Base-by-base conservation (phyloP, 1,284 basidiomycete genomes). In the Leucoagaricus sp. region DNA sequence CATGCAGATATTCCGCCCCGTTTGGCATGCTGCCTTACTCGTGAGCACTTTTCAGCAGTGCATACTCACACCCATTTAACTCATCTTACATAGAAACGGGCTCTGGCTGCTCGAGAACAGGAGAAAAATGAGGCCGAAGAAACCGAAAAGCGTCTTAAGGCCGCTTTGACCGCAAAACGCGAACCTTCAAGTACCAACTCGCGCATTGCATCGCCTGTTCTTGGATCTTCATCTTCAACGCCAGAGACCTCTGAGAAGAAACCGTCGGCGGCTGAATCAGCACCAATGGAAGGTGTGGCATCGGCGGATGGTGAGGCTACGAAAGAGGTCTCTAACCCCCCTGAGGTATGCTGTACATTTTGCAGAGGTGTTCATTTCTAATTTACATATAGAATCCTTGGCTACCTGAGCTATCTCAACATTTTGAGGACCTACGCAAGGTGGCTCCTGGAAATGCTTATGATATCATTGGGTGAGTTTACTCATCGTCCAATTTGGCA, bases 1-100 rank as follows among this genome's bases (percentile, higher is more conserved):
- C 55, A 96, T 97, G 90, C 92, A 94, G 66, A 89, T 97, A 54
- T 82, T 93, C 46, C 85, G 96, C 8, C 93, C 94, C 3, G 87
- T 91, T 57, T 77, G 96, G 26, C 84, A 90, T 59, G 72, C 75
- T 3, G 73, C 79, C 31, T 76, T 94, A 51, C 72, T 86, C 65
- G 89, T 88, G 68, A 63, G 81, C 73, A 51, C 44, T 50, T 26
- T 51, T 53, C 56, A 47, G 49, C 45, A 45, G 54, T 26, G 41
- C 34, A 33, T 55, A 19, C 7, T 34, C 31, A 49, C 12, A 50
- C n/a, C 47, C 21, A 59, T 51, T 4, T 53, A 62, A 60, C 23
- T 10, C 65, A 33, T n/a, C 31, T 31, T 25, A 49, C 54, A 33
- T 60, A 87, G 86, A 77, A 72, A 58, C 75, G 78, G 17, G 86